phyloP scores from a whole-genome alignment of 495 filamentous ascomycete genomes.

The Patellaria atrata region DNA sequence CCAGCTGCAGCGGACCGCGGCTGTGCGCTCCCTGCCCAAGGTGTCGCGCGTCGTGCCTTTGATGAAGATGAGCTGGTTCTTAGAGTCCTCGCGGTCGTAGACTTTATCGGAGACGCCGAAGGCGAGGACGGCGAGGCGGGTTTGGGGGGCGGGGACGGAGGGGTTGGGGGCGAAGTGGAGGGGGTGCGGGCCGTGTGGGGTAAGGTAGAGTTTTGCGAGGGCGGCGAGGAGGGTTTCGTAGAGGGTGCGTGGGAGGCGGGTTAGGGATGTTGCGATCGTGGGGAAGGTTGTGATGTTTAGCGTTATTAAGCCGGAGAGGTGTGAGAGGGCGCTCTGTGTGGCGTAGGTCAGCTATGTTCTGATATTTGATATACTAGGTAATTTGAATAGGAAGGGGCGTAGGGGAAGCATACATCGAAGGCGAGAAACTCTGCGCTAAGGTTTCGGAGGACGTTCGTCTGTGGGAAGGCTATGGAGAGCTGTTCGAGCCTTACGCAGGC shows the following conservation, averaged over 20 bases:
- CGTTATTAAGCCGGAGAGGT: constrained; percentile 22
- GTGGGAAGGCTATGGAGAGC: constrained; percentile 24
- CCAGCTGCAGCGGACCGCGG: constrained; percentile 24
- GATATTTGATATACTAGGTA: neutral
- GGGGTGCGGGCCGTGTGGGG: constrained; percentile 20
- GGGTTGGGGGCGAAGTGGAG: constrained; percentile 16
- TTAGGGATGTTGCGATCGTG: constrained; percentile 22
- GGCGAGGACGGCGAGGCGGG: constrained; percentile 24
- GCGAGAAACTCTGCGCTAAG: constrained; percentile 18
- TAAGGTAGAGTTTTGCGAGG: too few species aligned
- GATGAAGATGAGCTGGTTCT: constrained; percentile 28
- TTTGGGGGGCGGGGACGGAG: constrained; percentile 3
- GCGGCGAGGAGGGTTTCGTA: constrained; percentile 28
- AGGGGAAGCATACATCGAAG: constrained; percentile 18
- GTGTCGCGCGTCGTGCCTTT: constrained; percentile 21
- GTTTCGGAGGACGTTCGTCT: constrained; percentile 17
- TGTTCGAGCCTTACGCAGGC: constrained; percentile 24
- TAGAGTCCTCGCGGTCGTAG: constrained; percentile 27
- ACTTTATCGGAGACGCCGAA: constrained; percentile 27
- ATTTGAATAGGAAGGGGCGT: neutral
- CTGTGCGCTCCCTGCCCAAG: constrained; percentile 17
- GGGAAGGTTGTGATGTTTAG: constrained; percentile 30
- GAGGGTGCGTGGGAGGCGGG: constrained; percentile 20
- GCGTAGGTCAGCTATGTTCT: neutral
- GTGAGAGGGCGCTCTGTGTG: constrained; percentile 16